Evolutionary conservation across 768 basidiomycete species (phyloP).

Genomic region (Lanmaoa rubissima): DNA sequence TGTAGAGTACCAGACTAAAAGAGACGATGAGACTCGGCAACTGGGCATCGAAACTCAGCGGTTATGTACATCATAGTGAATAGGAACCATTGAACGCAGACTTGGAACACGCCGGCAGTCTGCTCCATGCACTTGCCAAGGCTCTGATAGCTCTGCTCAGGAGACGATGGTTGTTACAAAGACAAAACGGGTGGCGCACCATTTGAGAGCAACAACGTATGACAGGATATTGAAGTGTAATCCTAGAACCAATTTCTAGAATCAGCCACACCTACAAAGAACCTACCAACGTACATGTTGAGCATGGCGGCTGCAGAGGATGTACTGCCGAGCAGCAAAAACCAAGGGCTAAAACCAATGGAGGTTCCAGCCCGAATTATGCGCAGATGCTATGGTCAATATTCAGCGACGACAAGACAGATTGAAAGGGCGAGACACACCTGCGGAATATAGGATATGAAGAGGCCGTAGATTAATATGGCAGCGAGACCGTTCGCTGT

Average conservation of each 20-base stretch:
- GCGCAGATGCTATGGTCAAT: slow-evolving; percentile 58
- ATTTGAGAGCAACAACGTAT: slow-evolving; percentile 77
- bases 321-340: slow-evolving; percentile 83
- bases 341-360: slow-evolving; percentile 91
- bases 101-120: slow-evolving; percentile 79
- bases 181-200: slow-evolving; percentile 44
- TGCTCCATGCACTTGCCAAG: slow-evolving; percentile 73
- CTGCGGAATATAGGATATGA: slow-evolving; percentile 85
- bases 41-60: not conserved
- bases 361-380: slow-evolving; percentile 79
- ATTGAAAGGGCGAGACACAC: slow-evolving; percentile 33
- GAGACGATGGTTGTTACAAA: not conserved
- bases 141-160: slow-evolving; percentile 43
- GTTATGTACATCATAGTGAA: slow-evolving; percentile 79
- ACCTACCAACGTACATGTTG: slow-evolving; percentile 59
- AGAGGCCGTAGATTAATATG: slow-evolving; percentile 65
- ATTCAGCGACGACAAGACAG: not conserved
- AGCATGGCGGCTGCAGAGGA: slow-evolving; percentile 80
- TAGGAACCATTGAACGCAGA: slow-evolving; percentile 78
- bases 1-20: slow-evolving; percentile 79
- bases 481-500: slow-evolving; percentile 61
- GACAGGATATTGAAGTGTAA: slow-evolving; percentile 81
- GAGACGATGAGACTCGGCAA: not conserved
- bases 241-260: slow-evolving; percentile 40
- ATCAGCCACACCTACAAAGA: not conserved